Base-by-base conservation (phyloP, 495 filamentous ascomycete genomes). In the Parathielavia hyrcaniae region DNA sequence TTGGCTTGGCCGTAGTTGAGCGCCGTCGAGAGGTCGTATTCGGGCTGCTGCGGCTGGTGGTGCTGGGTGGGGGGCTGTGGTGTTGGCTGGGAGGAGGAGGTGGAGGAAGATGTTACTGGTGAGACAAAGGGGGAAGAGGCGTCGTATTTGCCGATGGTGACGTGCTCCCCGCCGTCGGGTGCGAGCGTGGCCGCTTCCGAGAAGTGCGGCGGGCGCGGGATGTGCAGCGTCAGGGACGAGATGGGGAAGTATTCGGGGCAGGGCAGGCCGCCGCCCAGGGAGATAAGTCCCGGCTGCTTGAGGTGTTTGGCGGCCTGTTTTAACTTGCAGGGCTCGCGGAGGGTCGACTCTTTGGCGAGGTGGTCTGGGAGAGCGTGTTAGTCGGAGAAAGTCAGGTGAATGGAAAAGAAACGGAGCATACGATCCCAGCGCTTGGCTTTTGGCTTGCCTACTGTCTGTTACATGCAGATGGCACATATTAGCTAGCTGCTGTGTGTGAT, bases 1-100 rank as follows among this genome's bases (percentile, higher is more conserved):
- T 82, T 82, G 16, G 89, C 85, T 70, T 96, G 89, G 5, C 85
- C 87, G 71, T 98, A 98, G 73, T 97, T 97, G 65, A 95, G 80
- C 32, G 87, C 83, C 61, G 91, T 87, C 54, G 84, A 77, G 50
- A 97, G 81, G 69, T 97, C 90, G 61, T 73, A 75, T 20, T 71
- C 69, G 39, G 60, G 5, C 77, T 72, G n/a, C 63, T 60, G 12
- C 76, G 71, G 16, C 83, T 30, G 38, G 16, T n/a, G 35, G 16
- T 14, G 12, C 14, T 32, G 46, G 30, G 26, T 6, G 46, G 26
- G 6, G 26, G 26, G 6, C 26, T 30, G 26, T 30, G 26, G 26
- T 30, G 26, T 2, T 30, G 26, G 45, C 1, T 22, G 32, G 6
- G 22, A 39, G 5, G n/a, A 80, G 11, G 78, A 71, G n/a, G n/a